Evolutionary conservation across 495 filamentous ascomycete genomes (phyloP), one percentile per base, ranked within the genome.

Genomic region (Xylaria scruposa): DNA sequence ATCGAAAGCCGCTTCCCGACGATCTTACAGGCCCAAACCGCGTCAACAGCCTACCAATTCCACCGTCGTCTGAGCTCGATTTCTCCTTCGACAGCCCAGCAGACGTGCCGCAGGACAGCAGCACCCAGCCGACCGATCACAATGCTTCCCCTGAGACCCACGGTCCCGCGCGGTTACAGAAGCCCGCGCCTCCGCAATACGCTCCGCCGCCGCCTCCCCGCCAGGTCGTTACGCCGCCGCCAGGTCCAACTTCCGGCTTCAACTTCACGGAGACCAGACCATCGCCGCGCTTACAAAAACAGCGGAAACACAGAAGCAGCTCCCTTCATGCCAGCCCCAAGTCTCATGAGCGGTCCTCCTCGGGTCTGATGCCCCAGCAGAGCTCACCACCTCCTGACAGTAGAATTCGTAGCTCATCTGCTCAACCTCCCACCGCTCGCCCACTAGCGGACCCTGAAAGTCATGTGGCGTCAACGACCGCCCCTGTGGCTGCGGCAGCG

Each of bases 401-500:
- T 6, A 74, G 79, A 19, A 73, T 68, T 17, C 81, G 84, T 61
- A 85, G 84, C 67, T 78, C 75, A 44, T 85, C 84, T 24, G 83
- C 79, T 21, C 80, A 83, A 38, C 81, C 82, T 7, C 75, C 80
- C 1, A 33, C 59, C 4, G 49, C 44, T 21, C 73, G 79, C 31
- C 63, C 67, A 3, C 31, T 29, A 40, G 72, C 70, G 10, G 75
- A 65, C 24, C 76, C 81, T 21, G 79, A 76, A 26, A 73, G 62
- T 26, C 75, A 77, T 3, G 65, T 76, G 6, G 75, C 80, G 0
- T 80, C 82, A 8, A 74, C 67, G 58, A 26, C 49, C 26, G 58
- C 68, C 53, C 21, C 44, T 24, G 26, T 68, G 44, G 10, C 67
- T 63, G 26, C 65, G 24, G 46, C 74, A 31, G 51, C 74, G 61